Evolutionary conservation across 2,329 filamentous ascomycete species (phyloP), one percentile per base, ranked within the genome.

Genomic region (Fusarium graminum): DNA sequence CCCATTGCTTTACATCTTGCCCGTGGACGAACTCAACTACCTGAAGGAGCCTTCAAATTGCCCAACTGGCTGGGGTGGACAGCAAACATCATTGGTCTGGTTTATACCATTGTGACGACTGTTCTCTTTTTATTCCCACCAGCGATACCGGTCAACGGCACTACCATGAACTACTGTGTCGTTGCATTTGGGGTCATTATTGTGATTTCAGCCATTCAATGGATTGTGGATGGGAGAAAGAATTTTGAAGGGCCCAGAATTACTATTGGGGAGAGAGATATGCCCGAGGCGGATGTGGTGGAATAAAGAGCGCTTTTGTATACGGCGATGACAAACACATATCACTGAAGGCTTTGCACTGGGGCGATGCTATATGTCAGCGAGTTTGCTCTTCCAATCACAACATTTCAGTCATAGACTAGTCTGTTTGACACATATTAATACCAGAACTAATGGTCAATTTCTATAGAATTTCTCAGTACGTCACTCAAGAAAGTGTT

Each of bases 121-220:
- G 86, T 92, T 0, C 81, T 93, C 0, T 92, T 92, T 75, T 80
- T 92, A 29, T 91, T 92, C 73, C 90, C 90, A 2, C 89, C 90
- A 0, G 83, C 81, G 1, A 69, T 88, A 4, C 89, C 89, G 1
- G 88, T 90, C 0, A 86, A 86, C 0, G 84, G 85, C 3, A 86
- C 80, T 67, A 91, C 85, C 74, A 92, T 92, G 90, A 93, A 83
- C 64, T 83, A 83, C 67, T 81, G 79, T 28, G 71, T 83, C 5
- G 80, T 80, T 9, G 80, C 81, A 0, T 83, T 83, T 59, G 81
- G 79, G 1, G 74, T 83, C 17, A 81, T 83, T 12, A 58, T 83
- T 22, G 52, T 79, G 0, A 80, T 83, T 7, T 79, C 81, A 0
- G 67, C 73, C 1, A 49, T 78, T 1, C 80, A 81, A 28, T 83